Conservation (phyloP, 192 early-diverging fungal species). For the Dissophora globulifera region DNA sequence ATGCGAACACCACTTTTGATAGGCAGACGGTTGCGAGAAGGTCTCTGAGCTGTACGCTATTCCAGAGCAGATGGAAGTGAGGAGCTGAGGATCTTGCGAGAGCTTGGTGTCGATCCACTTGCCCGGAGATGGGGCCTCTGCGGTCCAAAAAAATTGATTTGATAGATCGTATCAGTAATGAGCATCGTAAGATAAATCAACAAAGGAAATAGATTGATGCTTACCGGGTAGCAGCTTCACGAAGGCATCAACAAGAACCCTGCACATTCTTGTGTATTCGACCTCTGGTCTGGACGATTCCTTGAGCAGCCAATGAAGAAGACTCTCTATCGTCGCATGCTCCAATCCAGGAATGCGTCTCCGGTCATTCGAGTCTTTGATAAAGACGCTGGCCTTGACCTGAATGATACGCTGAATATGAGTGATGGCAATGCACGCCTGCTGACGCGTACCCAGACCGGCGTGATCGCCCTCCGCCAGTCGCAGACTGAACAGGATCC, state of each 20-base stretch:
- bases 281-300: constrained; percentile 63
- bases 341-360: constrained; percentile 61
- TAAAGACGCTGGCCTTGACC: constrained; percentile 64
- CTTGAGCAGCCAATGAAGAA: constrained; percentile 68
- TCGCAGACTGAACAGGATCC: constrained; percentile 70
- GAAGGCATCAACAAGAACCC: constrained; percentile 70
- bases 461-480: constrained; percentile 70
- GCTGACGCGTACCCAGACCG: constrained; percentile 65
- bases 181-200: not conserved
- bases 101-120: constrained; percentile 38
- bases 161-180: no score
- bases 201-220: no score
- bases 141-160: not conserved
- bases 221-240: constrained; percentile 60
- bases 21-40: constrained; percentile 2
- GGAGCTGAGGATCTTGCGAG: constrained; percentile 11
- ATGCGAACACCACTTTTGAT: constrained; percentile 46
- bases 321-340: constrained; percentile 52
- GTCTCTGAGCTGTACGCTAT: not conserved
- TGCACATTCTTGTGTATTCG: constrained; percentile 72
- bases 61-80: constrained; percentile 7
- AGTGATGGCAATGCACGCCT: constrained; percentile 61
- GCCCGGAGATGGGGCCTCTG: constrained; percentile 19
- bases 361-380: constrained; percentile 44
- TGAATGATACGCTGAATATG: constrained; percentile 72